Conservation (phyloP, 2,329 filamentous ascomycete species). For the Xylaria sp. region DNA sequence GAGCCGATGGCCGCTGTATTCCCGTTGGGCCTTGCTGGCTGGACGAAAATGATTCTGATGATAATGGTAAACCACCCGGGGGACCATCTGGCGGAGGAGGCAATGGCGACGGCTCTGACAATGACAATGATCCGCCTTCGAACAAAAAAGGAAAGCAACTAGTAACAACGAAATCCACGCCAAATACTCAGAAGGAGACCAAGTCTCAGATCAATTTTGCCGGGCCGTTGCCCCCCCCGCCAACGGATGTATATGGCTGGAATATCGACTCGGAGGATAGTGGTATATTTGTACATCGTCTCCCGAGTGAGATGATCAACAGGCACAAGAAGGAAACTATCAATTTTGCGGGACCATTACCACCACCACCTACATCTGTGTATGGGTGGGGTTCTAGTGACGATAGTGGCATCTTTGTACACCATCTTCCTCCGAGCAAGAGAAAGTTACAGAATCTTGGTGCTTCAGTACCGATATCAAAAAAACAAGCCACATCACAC, state of each 20-base stretch:
- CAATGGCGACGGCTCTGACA: too few species aligned
- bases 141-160: background rate
- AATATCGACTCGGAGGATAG: too few species aligned
- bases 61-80: background rate
- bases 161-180: background rate
- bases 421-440: background rate
- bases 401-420: background rate
- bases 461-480: background rate
- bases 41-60: background rate
- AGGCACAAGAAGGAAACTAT: too few species aligned
- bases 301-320: too few species aligned
- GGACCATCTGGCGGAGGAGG: background rate
- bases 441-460: background rate
- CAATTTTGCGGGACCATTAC: too few species aligned
- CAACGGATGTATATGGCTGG: background rate
- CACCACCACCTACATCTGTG: too few species aligned
- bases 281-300: background rate
- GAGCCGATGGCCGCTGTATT: slow-evolving; percentile 3
- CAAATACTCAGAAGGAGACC: background rate
- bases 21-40: background rate
- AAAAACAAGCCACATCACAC: background rate
- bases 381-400: too few species aligned
- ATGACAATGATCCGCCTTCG: background rate
- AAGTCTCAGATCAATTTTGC: background rate
- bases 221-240: background rate